Evolutionary conservation across 176 grass and related monocot species (phyloP).

Genomic region (Oryza glaberrima): DNA sequence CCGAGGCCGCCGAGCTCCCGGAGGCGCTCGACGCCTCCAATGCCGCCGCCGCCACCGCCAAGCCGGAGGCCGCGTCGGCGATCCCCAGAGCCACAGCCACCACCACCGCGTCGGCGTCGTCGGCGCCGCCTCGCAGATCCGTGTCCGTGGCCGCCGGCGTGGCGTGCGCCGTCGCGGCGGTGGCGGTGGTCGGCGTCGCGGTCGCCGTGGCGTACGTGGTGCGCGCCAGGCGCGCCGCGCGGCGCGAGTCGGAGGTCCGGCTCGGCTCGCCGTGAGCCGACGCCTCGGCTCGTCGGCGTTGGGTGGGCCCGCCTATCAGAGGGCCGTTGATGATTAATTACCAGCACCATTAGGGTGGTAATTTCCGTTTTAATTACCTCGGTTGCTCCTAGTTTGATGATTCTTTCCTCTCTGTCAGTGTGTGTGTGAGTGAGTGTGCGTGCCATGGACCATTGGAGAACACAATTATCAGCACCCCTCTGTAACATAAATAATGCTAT

Average conservation of each 20-base stretch:
- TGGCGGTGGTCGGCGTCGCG: constrained; percentile 46
- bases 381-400: constrained; percentile 15
- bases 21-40: constrained; percentile 34
- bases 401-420: constrained; percentile 11
- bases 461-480: not conserved
- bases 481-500: constrained; percentile 57
- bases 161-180: constrained; percentile 52
- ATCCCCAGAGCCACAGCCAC: not conserved
- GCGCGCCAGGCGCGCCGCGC: constrained; percentile 43
- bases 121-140: constrained; percentile 36
- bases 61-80: constrained; percentile 54
- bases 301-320: not conserved
- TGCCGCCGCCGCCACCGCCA: constrained; percentile 26
- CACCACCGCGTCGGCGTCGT: not conserved
- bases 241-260: constrained; percentile 36
- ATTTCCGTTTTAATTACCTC: not conserved
- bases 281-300: not conserved
- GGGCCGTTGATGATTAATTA: not conserved
- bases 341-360: constrained; percentile 29
- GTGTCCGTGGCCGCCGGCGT: constrained; percentile 52
- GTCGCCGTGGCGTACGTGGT: constrained; percentile 54
- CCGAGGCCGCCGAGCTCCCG: constrained; percentile 53
- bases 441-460: too few relatives aligned
- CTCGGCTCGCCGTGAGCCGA: constrained; percentile 44
- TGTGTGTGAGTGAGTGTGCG: not conserved